Conservation (phyloP, 257 asterid genomes). For the Nicotiana otophora region DNA sequence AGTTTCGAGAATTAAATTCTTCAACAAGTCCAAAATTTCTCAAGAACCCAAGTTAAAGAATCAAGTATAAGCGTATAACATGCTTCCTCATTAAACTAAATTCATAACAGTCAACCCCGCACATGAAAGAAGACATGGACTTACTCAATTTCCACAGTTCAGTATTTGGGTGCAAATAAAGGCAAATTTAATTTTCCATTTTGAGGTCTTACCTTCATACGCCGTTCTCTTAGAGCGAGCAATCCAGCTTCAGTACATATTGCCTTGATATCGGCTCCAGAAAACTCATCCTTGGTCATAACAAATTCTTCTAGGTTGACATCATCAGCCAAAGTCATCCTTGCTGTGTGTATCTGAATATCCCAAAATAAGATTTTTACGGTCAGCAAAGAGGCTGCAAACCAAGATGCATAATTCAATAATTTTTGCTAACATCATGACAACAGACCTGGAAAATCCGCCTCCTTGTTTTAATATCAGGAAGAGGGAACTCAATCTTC, state of each 20-base stretch:
- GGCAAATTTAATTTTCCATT: neutral
- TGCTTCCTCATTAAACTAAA: neutral
- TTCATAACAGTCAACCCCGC: neutral
- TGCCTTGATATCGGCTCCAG: constrained; percentile 96
- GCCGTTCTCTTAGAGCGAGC: constrained; percentile 87
- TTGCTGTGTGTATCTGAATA: constrained; percentile 79
- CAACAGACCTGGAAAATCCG: constrained; percentile 70
- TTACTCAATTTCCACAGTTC: neutral
- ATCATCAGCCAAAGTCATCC: constrained; percentile 88
- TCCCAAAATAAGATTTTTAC: neutral
- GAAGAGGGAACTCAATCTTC: constrained; percentile 85
- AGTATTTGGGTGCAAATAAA: neutral
- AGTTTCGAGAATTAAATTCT: neutral
- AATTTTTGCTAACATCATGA: neutral
- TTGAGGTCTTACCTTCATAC: constrained; percentile 64
- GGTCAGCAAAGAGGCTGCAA: neutral
- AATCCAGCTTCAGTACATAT: constrained; percentile 95
- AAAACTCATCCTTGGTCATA: constrained; percentile 88
- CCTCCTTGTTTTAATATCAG: constrained; percentile 83
- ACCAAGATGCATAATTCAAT: neutral
- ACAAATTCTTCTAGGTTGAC: constrained; percentile 92
- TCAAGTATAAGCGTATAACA: neutral
- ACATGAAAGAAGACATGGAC: neutral
- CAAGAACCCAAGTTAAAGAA: neutral
- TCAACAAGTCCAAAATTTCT: neutral